Base-by-base conservation (phyloP, 768 basidiomycete species). In the Boletus edulis region DNA sequence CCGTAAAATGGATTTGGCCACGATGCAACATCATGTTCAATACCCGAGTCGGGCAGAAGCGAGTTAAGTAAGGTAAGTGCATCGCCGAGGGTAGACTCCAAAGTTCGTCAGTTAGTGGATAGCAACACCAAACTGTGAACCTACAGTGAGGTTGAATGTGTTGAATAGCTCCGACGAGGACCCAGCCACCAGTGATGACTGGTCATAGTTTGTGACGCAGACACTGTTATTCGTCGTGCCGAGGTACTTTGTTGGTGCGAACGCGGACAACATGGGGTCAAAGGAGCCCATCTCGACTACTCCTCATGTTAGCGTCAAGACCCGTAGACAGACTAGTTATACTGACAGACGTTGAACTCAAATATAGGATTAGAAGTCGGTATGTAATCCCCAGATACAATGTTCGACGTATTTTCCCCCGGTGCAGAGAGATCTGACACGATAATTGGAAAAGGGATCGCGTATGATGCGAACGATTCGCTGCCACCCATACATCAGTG, bases 261-360 rank as follows among this genome's bases (percentile, higher is more conserved):
- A 81, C 3, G 80, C 79, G 4, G 78, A 74, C 6, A 76, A 64
- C 39, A 71, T 70, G 50, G 75, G 67, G 52, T 79, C 77, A 54
- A 65, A 78, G 1, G 72, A 75, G 2, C 77, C 75, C 59, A 69
- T 71, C 51, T 75, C 74, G 52, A 62, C 75, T 76, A 34, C 20
- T 15, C 24, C 18, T 5, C 10, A 20, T 5, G 52, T 65, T 2
- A 60, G 54, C 11, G 14, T 20, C 22, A 41, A 22, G 10, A n/a
- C 18, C n/a, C 27, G 7, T 20, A 24, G 27, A 32, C 14, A 12
- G 24, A 46, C 4, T 0, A 2, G 13, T 9, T 18, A 8, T 31
- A 65, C 69, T 58, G 15, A 69, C 67, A 69, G 31, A 68, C 55
- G 35, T 73, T 75, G 56, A 75, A 66, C 52, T 75, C 75, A 17